Evolutionary conservation across 192 early-diverging fungal species (phyloP), one percentile per base, ranked within the genome.

Genomic region (Podila minutissima): DNA sequence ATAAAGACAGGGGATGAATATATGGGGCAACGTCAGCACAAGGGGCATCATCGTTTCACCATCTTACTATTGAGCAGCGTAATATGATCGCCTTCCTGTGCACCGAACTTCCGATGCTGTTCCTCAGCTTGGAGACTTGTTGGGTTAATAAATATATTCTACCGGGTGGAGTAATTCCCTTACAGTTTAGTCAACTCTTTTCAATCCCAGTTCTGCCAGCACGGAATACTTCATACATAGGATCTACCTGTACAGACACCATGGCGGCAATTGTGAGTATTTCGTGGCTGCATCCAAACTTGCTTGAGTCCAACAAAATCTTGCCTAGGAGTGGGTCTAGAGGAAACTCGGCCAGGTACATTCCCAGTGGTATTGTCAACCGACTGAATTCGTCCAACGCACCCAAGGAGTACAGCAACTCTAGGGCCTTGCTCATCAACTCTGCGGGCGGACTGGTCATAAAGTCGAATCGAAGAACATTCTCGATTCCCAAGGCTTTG

Each of bases 401-500:
- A 46, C 91, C 89, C 24, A 95, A 82, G 8, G 91, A 92, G 75
- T 93, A 92, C 19, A 95, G 67, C n/a, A 94, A 74, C 82, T 92
- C 94, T 5, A 94, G 70, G 2, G 92, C 89, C 48, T 89, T 87
- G 38, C 86, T 86, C 87, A 96, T 87, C 50, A 92, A 81, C 49
- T 91, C 88, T 7, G 91, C 86, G 15, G 94, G 92, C 20, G 95
- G 94, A 19, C 92, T 82, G 10, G 93, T 91, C 55, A 96, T 72
- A 75, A 93, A 96, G 29, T 94, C 91, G 73, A 95, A 96, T 49
- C 90, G 78, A 4, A 94, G 82, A 3, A 96, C 91, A 65, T 94
- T 94, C 48, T 94, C 90, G 51, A 96, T 91, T 12, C 95, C 95
- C 3, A 96, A 74, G 2, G 94, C 91, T 64, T 95, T 96, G 11